Percentiles rank a stretch among this genome's conserved stretches.
Evolutionary conservation across 1,139 yeast genomes (phyloP).

Genomic region (Taphrina populina): DNA sequence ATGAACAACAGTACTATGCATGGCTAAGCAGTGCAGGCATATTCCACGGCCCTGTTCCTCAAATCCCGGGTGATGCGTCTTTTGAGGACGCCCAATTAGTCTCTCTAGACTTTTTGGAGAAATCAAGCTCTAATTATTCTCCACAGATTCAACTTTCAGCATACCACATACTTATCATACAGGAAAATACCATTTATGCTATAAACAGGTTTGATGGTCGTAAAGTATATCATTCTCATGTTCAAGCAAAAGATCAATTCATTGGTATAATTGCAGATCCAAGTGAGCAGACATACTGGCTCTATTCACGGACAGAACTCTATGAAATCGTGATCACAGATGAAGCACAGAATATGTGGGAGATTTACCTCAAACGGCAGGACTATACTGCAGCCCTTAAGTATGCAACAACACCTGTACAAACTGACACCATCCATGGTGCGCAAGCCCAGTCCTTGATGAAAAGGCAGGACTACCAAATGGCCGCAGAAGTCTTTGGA

Average conservation of each 20-base stretch:
- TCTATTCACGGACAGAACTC: constrained; percentile 53
- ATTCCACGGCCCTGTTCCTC: constrained; percentile 22
- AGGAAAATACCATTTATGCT: background rate
- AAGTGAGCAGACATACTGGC: constrained; percentile 59
- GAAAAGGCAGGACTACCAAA: constrained; percentile 44
- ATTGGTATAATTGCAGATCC: constrained; percentile 64
- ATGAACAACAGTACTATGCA: constrained; percentile 4
- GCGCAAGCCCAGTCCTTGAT: constrained; percentile 64
- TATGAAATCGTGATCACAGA: constrained; percentile 68
- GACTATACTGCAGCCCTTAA: constrained; percentile 68
- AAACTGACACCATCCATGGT: constrained; percentile 57
- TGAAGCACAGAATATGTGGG: constrained; percentile 78
- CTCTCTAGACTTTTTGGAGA: background rate
- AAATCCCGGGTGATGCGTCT: constrained; percentile 10
- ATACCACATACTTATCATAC: constrained; percentile 12
- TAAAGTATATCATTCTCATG: background rate
- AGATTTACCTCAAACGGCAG: constrained; percentile 59
- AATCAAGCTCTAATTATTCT: background rate
- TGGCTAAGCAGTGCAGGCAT: constrained; percentile 21
- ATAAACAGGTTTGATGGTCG: constrained; percentile 16
- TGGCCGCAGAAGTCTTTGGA: constrained; percentile 68
- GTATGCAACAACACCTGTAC: constrained; percentile 49
- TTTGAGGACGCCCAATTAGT: constrained; percentile 15
- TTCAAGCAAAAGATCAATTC: constrained; percentile 5
- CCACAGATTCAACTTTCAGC: constrained; percentile 7